phyloP scores from a whole-genome alignment of 2,329 filamentous ascomycete genomes.

The Atkinsonella texensis region DNA sequence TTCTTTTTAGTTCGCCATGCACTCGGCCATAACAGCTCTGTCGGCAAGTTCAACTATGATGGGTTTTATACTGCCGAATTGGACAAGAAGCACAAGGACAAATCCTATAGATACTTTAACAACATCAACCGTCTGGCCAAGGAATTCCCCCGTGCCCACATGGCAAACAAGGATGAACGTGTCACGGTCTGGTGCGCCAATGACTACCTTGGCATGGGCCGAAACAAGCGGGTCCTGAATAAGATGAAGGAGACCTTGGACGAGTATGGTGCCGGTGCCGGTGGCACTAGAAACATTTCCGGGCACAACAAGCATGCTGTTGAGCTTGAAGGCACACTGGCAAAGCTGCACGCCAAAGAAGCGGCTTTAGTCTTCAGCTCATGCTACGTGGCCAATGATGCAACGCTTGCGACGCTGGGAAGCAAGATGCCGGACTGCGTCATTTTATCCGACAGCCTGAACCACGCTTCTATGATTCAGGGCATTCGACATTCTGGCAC shows the following conservation, averaged over 20 bases:
- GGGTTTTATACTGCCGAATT: slow-evolving; percentile 78
- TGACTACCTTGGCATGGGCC: slow-evolving; percentile 96
- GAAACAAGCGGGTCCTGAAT: slow-evolving; percentile 75
- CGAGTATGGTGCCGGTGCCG: slow-evolving; percentile 87
- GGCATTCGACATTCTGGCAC: slow-evolving; percentile 95
- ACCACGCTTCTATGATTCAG: slow-evolving; percentile 99
- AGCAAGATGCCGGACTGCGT: slow-evolving; percentile 95
- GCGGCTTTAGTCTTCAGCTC: slow-evolving; percentile 89
- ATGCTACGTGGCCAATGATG: slow-evolving; percentile 97
- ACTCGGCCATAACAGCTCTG: slow-evolving; percentile 4
- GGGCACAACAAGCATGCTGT: slow-evolving; percentile 95
- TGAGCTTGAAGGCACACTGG: slow-evolving; percentile 66
- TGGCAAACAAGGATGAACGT: slow-evolving; percentile 66
- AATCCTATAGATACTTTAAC: slow-evolving; percentile 99
- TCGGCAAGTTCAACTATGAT: slow-evolving; percentile 76
- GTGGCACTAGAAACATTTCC: slow-evolving; percentile 94
- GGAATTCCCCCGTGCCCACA: slow-evolving; percentile 92
- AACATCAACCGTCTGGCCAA: slow-evolving; percentile 98
- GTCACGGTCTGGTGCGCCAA: slow-evolving; percentile 99
- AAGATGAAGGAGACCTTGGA: slow-evolving; percentile 93
- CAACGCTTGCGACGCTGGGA: slow-evolving; percentile 89
- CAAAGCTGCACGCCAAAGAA: slow-evolving; percentile 85
- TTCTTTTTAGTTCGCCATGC: neutral
- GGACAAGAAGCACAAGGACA: slow-evolving; percentile 99
- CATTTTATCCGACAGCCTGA: slow-evolving; percentile 92